These are phyloP conservation scores for Xylaria sp. DNA, from an alignment of 2,329 filamentous ascomycete genomes.

Conservation along the genomic window DNA sequence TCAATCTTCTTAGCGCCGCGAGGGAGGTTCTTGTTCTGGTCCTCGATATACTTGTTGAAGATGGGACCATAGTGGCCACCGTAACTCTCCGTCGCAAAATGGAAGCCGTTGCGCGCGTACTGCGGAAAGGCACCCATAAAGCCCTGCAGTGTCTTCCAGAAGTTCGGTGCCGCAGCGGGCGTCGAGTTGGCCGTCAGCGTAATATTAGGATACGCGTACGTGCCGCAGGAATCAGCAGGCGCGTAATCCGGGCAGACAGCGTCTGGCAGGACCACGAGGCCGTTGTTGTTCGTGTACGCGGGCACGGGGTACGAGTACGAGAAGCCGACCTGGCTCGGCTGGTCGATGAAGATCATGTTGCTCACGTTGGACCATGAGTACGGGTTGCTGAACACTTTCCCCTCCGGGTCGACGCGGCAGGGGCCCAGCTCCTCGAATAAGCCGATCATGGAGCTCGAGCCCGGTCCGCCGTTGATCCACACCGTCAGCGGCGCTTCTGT, in stretches of 20 bases:
- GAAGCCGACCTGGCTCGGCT: conserved; percentile 69
- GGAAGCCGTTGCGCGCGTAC: conserved; percentile 61
- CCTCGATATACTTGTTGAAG: conserved; percentile 62
- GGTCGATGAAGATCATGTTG: conserved; percentile 71
- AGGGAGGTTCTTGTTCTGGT: conserved; percentile 57
- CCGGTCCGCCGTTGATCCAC: conserved; percentile 66
- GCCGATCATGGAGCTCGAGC: conserved; percentile 64
- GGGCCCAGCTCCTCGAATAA: conserved; percentile 61
- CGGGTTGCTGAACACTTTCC: conserved; percentile 62
- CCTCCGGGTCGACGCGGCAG: conserved; percentile 55
- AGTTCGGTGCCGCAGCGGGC: conserved; percentile 63
- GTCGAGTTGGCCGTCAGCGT: conserved; percentile 65
- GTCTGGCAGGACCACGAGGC: conserved; percentile 58
- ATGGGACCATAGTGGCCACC: conserved; percentile 69
- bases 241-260: conserved; percentile 63
- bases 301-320: conserved; percentile 57
- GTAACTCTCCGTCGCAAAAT: conserved; percentile 67
- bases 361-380: conserved; percentile 69
- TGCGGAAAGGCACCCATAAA: conserved; percentile 71
- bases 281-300: conserved; percentile 44
- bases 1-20: conserved; percentile 59
- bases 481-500: conserved; percentile 59
- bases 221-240: conserved; percentile 60
- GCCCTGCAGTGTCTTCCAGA: conserved; percentile 71
- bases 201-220: conserved; percentile 62